Percentiles rank a stretch among this genome's conserved stretches.
These are phyloP conservation scores for Hymenoscyphus repandus DNA, from an alignment of 2,329 filamentous ascomycete species.

Conservation along the genomic window DNA sequence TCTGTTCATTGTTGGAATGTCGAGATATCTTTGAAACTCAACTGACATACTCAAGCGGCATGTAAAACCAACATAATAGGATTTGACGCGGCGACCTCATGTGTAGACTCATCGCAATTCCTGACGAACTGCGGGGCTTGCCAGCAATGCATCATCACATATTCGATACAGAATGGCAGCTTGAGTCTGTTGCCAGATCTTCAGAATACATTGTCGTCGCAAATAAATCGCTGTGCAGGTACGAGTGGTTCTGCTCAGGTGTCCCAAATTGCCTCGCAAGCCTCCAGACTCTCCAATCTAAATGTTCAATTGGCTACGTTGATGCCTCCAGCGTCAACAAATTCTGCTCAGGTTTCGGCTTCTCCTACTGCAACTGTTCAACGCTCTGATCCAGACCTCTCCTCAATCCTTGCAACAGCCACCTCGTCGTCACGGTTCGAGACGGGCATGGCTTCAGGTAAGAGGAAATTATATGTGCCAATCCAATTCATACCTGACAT, in stretches of 20 bases:
- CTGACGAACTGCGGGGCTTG: conserved; percentile 22
- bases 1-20: neutral
- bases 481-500: neutral
- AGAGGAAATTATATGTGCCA: neutral
- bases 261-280: conserved; percentile 17
- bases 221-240: conserved; percentile 19
- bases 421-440: conserved; percentile 5
- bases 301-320: neutral
- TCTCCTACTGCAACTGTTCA: neutral
- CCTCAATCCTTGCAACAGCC: conserved; percentile 7
- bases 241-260: conserved; percentile 12
- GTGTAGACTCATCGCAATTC: conserved; percentile 20
- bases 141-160: conserved; percentile 21
- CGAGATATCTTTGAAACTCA: neutral
- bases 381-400: neutral
- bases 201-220: conserved; percentile 4
- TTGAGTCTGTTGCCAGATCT: conserved; percentile 2
- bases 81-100: conserved; percentile 17
- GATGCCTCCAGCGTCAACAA: conserved; percentile 6
- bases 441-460: conserved; percentile 7
- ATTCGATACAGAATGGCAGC: conserved; percentile 16
- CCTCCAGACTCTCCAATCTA: conserved; percentile 13
- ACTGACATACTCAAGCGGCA: conserved; percentile 13
- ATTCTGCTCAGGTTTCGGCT: neutral
- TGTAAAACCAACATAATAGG: conserved; percentile 17